A percentile compares a stretch with the other conserved stretches of the same genome.
Evolutionary conservation across 176 grass and related monocot genomes (phyloP).

Genomic region (Tillandsia leiboldiana): DNA sequence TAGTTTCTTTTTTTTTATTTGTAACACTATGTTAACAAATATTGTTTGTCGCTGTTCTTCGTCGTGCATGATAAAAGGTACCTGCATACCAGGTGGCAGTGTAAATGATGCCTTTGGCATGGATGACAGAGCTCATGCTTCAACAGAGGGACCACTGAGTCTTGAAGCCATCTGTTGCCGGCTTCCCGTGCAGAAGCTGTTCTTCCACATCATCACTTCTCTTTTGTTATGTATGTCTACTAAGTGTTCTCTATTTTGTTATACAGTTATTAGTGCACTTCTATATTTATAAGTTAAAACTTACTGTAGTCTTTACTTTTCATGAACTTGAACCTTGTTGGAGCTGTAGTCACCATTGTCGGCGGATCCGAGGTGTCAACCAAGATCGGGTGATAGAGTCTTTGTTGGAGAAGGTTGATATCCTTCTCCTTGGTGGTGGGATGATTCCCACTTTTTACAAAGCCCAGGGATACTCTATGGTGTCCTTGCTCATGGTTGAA

Average conservation of each 20-base stretch:
- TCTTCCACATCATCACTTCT: not conserved
- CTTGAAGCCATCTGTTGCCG: constrained; percentile 84
- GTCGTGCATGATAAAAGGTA: constrained; percentile 15
- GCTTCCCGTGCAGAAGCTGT: constrained; percentile 98
- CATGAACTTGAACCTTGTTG: constrained; percentile 95
- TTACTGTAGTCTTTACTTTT: not conserved
- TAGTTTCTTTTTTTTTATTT: not conserved
- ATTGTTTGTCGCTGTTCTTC: not conserved
- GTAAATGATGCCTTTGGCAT: constrained; percentile 93
- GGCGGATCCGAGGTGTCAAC: constrained; percentile 95
- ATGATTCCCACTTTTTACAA: constrained; percentile 97
- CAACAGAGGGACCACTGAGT: constrained; percentile 83
- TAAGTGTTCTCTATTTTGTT: no score
- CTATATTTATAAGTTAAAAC: not conserved
- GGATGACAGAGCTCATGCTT: constrained; percentile 85
- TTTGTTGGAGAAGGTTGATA: constrained; percentile 68
- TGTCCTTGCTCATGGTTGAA: constrained; percentile 58
- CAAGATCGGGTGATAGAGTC: constrained; percentile 95
- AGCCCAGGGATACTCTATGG: constrained; percentile 66
- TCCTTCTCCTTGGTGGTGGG: constrained; percentile 86
- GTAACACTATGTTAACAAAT: not conserved
- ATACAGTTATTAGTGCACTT: not conserved
- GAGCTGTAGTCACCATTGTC: constrained; percentile 81
- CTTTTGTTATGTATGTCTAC: not conserved
- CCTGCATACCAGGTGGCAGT: constrained; percentile 59